Conservation (phyloP, 116 monocot genomes). For the Iris pallida region DNA sequence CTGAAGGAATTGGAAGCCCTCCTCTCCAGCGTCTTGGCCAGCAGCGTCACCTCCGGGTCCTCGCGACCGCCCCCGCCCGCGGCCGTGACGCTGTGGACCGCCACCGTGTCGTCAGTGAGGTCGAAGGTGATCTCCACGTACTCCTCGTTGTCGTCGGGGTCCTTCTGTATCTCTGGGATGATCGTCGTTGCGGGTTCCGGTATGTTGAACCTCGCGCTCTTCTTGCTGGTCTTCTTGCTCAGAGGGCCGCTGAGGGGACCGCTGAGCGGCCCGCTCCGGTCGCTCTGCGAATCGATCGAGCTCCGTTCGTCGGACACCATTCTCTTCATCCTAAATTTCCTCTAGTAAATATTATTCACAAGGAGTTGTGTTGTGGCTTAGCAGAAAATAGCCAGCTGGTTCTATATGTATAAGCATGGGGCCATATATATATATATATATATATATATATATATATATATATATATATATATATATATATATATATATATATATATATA, state of each 20-base stretch:
- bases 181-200: slow-evolving; percentile 8
- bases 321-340: too few relatives aligned
- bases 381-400: too few relatives aligned
- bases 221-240: slow-evolving; percentile 46
- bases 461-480: too few relatives aligned
- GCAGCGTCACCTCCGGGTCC: slow-evolving; percentile 56
- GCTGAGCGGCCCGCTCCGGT: slow-evolving; percentile 39
- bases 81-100: slow-evolving; percentile 82
- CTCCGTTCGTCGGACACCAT: neutral
- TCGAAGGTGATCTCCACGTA: slow-evolving; percentile 96
- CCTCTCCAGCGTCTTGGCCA: slow-evolving; percentile 48
- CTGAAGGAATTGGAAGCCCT: slow-evolving; percentile 45
- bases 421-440: too few relatives aligned
- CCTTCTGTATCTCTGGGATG: neutral
- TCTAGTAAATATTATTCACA: too few relatives aligned
- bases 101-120: slow-evolving; percentile 69
- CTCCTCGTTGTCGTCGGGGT: slow-evolving; percentile 32
- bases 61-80: slow-evolving; percentile 33
- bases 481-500: too few relatives aligned
- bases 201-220: slow-evolving; percentile 77
- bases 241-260: slow-evolving; percentile 60
- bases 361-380: too few relatives aligned
- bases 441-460: too few relatives aligned
- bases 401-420: too few relatives aligned
- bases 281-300: slow-evolving; percentile 17